Base-by-base conservation (phyloP, 768 basidiomycete genomes). In the Boletus subparvulus region DNA sequence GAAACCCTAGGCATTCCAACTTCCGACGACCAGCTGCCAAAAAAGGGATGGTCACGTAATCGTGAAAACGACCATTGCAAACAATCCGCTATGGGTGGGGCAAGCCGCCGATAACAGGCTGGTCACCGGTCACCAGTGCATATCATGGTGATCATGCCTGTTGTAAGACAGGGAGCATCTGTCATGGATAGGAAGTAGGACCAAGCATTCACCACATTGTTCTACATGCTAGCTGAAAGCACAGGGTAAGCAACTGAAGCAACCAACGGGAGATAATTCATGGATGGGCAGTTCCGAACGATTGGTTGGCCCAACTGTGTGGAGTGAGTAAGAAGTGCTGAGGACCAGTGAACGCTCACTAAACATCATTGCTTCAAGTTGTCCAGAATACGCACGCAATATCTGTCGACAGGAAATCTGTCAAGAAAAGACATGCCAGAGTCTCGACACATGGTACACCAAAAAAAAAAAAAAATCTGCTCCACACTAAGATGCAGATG, bases 291-390 rank as follows among this genome's bases (percentile, higher is more conserved):
- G 21, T 21, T 21, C 16, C 91, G 77, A 4, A 90, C 86, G 40
- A 90, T 74, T 6, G 77, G 80, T 91, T 91, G n/a, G 88, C 87
- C 89, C 90, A 90, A 14, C 83, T 85, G 60, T 19, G 52, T 24
- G 58, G 21, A 37, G 26, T 57, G 45, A 59, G 58, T 46, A 36
- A 47, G 11, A 37, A 48, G n/a, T 11, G 24, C 17, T 4, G 32
- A 33, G 35, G 26, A 47, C 21, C 16, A 39, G 33, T 32, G 36
- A 44, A 16, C 16, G 47, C 35, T 32, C 19, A 75, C 82, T 51
- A 64, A 90, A 90, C 26, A 87, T 91, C 17, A 82, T 83, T 7
- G 87, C 90, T 21, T 21, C 21, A 21, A 21, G 21, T 66, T 90
- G 90, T 11, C 88, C 87, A 0, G 87, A 80, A 64, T 86, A 91